Conservation (phyloP, 176 grass and related monocot species). For the Carex littledalei region DNA sequence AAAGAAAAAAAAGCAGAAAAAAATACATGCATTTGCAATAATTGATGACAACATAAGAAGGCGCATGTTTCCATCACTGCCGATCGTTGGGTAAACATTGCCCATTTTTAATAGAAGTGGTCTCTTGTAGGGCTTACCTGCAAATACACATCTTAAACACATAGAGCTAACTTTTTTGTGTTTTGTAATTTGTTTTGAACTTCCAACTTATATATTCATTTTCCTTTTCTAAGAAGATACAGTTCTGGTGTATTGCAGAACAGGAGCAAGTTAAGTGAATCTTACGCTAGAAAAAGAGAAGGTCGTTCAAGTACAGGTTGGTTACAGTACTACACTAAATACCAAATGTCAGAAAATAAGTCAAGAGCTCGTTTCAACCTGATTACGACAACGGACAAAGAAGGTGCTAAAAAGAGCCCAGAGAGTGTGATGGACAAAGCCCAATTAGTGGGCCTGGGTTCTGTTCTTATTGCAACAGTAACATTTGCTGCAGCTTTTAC, state of each 20-base stretch:
- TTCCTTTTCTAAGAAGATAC: not conserved
- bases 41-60: too few relatives aligned
- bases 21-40: too few relatives aligned
- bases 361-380: too few relatives aligned
- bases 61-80: too few relatives aligned
- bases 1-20: too few relatives aligned
- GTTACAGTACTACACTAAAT: not conserved
- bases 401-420: not conserved
- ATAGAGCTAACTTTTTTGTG: too few relatives aligned
- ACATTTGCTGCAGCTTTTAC: conserved; percentile 5
- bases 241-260: not conserved
- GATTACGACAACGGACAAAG: not conserved
- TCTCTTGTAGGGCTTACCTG: not conserved
- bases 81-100: too few relatives aligned
- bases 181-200: not conserved
- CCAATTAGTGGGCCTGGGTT: not conserved
- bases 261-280: not conserved
- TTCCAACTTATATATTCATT: not conserved
- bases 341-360: not conserved
- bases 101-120: too few relatives aligned
- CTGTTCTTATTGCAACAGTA: not conserved
- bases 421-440: not conserved
- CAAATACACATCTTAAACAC: too few relatives aligned
- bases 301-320: not conserved
- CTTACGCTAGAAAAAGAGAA: not conserved